Percentiles rank a stretch among this genome's conserved stretches.
phyloP scores from a whole-genome alignment of 495 filamentous ascomycete species.

The Aspergillus funiculosus region DNA sequence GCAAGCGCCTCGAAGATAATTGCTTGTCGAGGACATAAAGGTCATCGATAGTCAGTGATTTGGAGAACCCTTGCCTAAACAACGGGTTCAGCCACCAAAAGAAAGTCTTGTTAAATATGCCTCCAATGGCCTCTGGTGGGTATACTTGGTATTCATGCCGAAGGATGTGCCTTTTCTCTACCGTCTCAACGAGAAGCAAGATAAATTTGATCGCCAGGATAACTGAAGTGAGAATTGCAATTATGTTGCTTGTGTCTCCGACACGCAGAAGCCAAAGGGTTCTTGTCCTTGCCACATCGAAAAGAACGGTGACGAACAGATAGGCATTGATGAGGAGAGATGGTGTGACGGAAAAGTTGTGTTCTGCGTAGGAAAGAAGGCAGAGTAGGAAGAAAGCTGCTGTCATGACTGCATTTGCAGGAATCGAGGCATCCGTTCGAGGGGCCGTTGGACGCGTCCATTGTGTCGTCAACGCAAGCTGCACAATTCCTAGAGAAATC shows the following conservation, averaged over 20 bases:
- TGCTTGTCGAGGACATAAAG: slow-evolving; percentile 43
- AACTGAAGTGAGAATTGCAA: slow-evolving; percentile 45
- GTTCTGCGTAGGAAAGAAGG: slow-evolving; percentile 52
- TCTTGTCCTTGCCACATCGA: slow-evolving; percentile 50
- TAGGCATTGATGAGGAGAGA: slow-evolving; percentile 57
- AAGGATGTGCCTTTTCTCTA: slow-evolving; percentile 49
- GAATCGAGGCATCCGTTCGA: slow-evolving; percentile 39
- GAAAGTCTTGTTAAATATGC: slow-evolving; percentile 45
- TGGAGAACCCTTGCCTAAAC: slow-evolving; percentile 45
- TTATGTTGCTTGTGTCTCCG: slow-evolving; percentile 26
- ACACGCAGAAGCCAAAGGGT: slow-evolving; percentile 52
- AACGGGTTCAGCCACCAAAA: slow-evolving; percentile 58
- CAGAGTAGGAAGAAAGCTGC: slow-evolving; percentile 36
- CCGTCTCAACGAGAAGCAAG: slow-evolving; percentile 48
- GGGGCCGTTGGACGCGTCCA: slow-evolving; percentile 37
- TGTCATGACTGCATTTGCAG: slow-evolving; percentile 42
- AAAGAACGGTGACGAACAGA: slow-evolving; percentile 53
- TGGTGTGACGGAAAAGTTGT: slow-evolving; percentile 49
- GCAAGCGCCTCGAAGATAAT: slow-evolving; percentile 36
- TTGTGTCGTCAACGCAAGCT: slow-evolving; percentile 44
- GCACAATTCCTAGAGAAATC: slow-evolving; percentile 34
- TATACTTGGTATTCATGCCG: slow-evolving; percentile 34
- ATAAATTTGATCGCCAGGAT: slow-evolving; percentile 43
- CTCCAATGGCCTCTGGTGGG: slow-evolving; percentile 55
- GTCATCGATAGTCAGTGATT: slow-evolving; percentile 39